phyloP scores from a whole-genome alignment of 129 eudicot genomes.

The Artemisia tridentata region DNA sequence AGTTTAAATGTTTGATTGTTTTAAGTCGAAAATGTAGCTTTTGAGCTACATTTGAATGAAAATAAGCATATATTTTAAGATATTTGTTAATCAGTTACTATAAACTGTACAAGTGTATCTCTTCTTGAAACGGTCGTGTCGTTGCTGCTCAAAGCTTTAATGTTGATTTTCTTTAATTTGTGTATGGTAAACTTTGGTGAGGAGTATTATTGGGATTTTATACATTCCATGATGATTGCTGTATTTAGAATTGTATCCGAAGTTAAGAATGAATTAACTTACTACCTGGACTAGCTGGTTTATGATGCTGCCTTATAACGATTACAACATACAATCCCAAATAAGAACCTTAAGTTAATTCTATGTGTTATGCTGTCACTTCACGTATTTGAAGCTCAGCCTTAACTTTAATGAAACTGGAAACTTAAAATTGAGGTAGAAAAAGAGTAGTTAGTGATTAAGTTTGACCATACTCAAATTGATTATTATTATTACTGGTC shows the following conservation, averaged over 20 bases:
- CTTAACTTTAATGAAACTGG: neutral
- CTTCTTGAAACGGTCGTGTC: no score
- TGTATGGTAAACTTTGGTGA: neutral
- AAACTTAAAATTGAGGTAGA: neutral
- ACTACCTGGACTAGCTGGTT: neutral
- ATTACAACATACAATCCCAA: neutral
- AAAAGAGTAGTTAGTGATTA: neutral
- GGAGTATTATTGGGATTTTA: neutral
- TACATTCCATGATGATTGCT: neutral
- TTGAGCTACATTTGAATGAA: no score
- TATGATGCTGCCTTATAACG: neutral
- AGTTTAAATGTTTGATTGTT: constrained; percentile 12
- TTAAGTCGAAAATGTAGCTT: neutral
- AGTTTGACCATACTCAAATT: no score
- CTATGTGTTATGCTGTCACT: neutral
- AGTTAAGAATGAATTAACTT: neutral
- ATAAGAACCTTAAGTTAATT: neutral
- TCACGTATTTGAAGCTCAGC: neutral
- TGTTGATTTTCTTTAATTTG: neutral
- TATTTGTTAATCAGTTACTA: no score
- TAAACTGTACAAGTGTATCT: no score
- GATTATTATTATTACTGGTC: neutral
- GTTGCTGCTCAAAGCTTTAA: no score
- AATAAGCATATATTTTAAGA: no score
- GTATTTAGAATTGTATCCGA: neutral